Percentiles rank a stretch among this genome's conserved stretches.
phyloP scores from a whole-genome alignment of 805 yeast genomes.

The Saccharomyces kudriavzevii region DNA sequence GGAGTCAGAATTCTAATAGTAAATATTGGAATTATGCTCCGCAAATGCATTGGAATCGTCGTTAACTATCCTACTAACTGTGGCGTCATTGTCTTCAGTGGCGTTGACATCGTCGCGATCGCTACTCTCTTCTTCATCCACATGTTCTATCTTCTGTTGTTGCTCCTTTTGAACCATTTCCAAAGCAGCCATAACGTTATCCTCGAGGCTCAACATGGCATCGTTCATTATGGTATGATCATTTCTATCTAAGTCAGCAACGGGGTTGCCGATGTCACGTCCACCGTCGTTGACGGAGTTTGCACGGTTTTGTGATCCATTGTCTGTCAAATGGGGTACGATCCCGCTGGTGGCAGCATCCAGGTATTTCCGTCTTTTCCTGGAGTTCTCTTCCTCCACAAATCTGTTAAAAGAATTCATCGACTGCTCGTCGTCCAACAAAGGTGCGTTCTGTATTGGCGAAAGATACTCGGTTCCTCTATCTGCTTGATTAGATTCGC shows the following conservation, averaged over 20 bases:
- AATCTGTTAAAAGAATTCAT: slow-evolving; percentile 24
- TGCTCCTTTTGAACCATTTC: slow-evolving; percentile 20
- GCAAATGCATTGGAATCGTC: background rate
- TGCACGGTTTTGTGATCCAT: background rate
- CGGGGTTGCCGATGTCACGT: slow-evolving; percentile 4
- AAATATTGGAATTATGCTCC: background rate
- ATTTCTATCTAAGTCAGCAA: slow-evolving; percentile 5
- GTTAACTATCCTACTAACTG: background rate
- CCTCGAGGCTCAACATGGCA: slow-evolving; percentile 21
- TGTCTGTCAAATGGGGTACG: background rate
- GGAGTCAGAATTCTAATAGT: background rate
- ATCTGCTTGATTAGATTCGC: background rate
- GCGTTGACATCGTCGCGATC: background rate
- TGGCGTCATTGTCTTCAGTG: background rate
- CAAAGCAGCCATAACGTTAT: slow-evolving; percentile 25
- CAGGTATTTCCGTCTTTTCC: slow-evolving; percentile 14
- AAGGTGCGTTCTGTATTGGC: background rate
- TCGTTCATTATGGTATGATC: slow-evolving; percentile 16
- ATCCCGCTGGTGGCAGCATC: slow-evolving; percentile 10
- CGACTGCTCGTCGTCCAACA: slow-evolving; percentile 9
- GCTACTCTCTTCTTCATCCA: background rate
- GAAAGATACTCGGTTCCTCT: background rate
- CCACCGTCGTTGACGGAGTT: background rate
- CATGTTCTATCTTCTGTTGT: background rate
- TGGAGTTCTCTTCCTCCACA: slow-evolving; percentile 17